Evolutionary conservation across 352 stramenopile species (phyloP).

Genomic region (Peronospora farinosa): DNA sequence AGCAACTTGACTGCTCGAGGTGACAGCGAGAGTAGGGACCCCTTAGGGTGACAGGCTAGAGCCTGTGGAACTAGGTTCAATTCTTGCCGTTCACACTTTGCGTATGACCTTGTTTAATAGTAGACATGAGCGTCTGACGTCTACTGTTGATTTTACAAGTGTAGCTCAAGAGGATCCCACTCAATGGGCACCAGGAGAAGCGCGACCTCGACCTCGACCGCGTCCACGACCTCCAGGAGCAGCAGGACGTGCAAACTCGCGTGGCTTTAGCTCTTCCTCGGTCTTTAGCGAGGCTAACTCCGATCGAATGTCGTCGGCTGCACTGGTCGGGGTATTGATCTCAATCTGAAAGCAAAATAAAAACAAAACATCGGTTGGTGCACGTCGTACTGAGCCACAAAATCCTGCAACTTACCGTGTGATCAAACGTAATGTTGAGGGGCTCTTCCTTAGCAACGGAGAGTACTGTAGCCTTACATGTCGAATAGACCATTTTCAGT

Average conservation of each 20-base stretch:
- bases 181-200: slow-evolving; percentile 25
- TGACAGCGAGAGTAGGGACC: slow-evolving; percentile 1
- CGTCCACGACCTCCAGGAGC: slow-evolving; percentile 63
- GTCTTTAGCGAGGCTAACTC: slow-evolving; percentile 46
- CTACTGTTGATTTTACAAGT: slow-evolving; percentile 5
- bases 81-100: slow-evolving; percentile 21
- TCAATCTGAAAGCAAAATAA: slow-evolving; percentile 44
- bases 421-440: slow-evolving; percentile 64
- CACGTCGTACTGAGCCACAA: neutral
- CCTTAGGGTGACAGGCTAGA: slow-evolving; percentile 13
- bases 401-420: slow-evolving; percentile 33
- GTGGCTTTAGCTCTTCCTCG: slow-evolving; percentile 57
- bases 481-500: slow-evolving; percentile 89
- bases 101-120: slow-evolving; percentile 9
- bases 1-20: neutral
- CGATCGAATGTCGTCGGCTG: slow-evolving; percentile 58
- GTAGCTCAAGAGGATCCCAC: neutral
- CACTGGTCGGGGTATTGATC: slow-evolving; percentile 55
- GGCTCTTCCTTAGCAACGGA: slow-evolving; percentile 42
- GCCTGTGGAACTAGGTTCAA: slow-evolving; percentile 14
- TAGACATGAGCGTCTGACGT: slow-evolving; percentile 10
- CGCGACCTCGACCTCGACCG: slow-evolving; percentile 30
- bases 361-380: slow-evolving; percentile 2
- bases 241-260: slow-evolving; percentile 67
- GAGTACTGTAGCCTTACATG: slow-evolving; percentile 81